Evolutionary conservation across 2,329 filamentous ascomycete species (phyloP).

Genomic region (Triangularia verruculosa): DNA sequence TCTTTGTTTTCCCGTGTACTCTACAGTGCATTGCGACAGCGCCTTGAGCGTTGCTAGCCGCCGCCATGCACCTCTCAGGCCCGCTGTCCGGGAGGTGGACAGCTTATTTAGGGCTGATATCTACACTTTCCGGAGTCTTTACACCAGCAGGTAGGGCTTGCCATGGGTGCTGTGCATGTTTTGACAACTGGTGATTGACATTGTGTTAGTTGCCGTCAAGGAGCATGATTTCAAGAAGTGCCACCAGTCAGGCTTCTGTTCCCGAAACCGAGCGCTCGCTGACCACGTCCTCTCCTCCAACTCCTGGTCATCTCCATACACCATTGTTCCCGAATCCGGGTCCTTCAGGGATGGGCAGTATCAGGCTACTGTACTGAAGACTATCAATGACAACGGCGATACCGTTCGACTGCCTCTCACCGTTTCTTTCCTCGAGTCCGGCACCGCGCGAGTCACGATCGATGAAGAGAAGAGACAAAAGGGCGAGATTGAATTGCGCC

Average conservation of each 20-base stretch:
- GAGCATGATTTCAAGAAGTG: slow-evolving; percentile 98
- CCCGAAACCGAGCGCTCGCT: slow-evolving; percentile 86
- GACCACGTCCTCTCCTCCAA: slow-evolving; percentile 67
- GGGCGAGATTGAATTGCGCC: slow-evolving; percentile 81
- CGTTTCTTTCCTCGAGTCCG: slow-evolving; percentile 85
- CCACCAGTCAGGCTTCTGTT: slow-evolving; percentile 93
- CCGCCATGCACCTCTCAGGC: slow-evolving; percentile 45
- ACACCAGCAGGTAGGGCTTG: slow-evolving; percentile 57
- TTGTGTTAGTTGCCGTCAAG: slow-evolving; percentile 73
- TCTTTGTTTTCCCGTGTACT: slow-evolving; percentile 11
- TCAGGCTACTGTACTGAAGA: slow-evolving; percentile 78
- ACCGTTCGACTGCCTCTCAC: slow-evolving; percentile 78
- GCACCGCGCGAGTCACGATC: slow-evolving; percentile 79
- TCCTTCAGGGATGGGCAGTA: slow-evolving; percentile 77
- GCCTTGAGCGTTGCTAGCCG: background rate
- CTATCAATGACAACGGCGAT: slow-evolving; percentile 60
- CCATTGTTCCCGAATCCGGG: slow-evolving; percentile 67
- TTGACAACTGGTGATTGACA: background rate
- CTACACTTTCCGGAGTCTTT: slow-evolving; percentile 58
- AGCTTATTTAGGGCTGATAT: slow-evolving; percentile 57
- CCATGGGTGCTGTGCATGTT: background rate
- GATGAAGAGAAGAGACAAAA: slow-evolving; percentile 90
- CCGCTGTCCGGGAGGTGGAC: slow-evolving; percentile 62
- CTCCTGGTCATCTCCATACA: slow-evolving; percentile 78
- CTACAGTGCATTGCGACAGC: slow-evolving; percentile 5